These are phyloP conservation scores for Albizia julibrissin DNA, from an alignment of 306 rosid genomes.

Conservation along the genomic window DNA sequence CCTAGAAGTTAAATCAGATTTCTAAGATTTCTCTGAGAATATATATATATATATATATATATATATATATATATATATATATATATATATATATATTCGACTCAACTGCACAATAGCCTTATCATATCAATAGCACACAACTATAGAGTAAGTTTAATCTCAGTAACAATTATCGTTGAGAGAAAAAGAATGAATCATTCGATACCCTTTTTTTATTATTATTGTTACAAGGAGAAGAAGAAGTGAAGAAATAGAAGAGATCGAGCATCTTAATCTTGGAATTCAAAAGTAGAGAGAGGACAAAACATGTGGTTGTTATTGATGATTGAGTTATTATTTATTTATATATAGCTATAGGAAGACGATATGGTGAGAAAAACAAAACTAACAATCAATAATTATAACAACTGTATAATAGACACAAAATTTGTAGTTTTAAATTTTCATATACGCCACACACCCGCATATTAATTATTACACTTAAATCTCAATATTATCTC, in stretches of 20 bases:
- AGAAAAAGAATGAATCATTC: neutral
- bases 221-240: neutral
- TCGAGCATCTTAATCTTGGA: neutral
- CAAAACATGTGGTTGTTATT: constrained; percentile 42
- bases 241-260: constrained; percentile 4
- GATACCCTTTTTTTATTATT: neutral
- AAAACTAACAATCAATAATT: constrained; percentile 23
- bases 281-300: constrained; percentile 27
- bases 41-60: neutral
- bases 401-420: constrained; percentile 25
- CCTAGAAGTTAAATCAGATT: neutral
- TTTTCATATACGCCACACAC: neutral
- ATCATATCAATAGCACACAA: neutral
- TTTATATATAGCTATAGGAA: constrained; percentile 2
- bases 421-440: constrained; percentile 13
- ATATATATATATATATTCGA: neutral
- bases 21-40: neutral
- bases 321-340: constrained; percentile 33
- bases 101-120: neutral
- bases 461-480: neutral
- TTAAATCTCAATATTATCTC: constrained; percentile 45
- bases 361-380: constrained; percentile 3
- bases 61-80: neutral
- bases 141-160: neutral
- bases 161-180: neutral